Conservation (phyloP, 176 grass and related monocot species). For the Eleusine coracana region DNA sequence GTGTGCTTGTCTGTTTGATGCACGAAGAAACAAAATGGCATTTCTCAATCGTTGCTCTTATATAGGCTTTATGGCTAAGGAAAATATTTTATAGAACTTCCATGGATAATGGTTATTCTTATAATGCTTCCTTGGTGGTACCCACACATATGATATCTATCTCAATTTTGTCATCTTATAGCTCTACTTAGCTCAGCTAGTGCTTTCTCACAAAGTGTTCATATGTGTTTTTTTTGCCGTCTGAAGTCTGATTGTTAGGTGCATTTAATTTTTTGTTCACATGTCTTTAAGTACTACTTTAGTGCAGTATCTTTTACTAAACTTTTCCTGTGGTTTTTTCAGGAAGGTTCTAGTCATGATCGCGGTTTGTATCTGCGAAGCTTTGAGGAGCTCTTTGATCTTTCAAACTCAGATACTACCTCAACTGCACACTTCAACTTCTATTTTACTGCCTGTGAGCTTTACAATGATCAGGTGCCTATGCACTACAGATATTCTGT, state of each 20-base stretch:
- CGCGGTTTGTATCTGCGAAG: constrained; percentile 87
- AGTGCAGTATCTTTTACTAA: constrained; percentile 5
- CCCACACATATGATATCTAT: not conserved
- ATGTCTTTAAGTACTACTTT: constrained; percentile 37
- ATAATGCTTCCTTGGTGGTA: constrained; percentile 29
- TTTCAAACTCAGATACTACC: constrained; percentile 93
- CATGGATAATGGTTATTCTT: not conserved
- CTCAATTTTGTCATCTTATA: not conserved
- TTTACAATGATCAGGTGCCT: constrained; percentile 95
- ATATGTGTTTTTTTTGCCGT: not conserved
- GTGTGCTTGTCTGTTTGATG: not conserved
- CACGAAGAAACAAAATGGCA: not conserved
- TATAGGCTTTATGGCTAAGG: constrained; percentile 2
- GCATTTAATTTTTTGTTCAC: constrained; percentile 32
- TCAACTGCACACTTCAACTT: constrained; percentile 88
- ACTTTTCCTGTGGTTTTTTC: constrained; percentile 43
- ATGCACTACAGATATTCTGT: constrained; percentile 17
- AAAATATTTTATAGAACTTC: constrained; percentile 10
- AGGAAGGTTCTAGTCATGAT: constrained; percentile 98
- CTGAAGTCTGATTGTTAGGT: not conserved
- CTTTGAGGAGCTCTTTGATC: constrained; percentile 97
- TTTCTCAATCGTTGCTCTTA: constrained; percentile 17
- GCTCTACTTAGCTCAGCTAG: constrained; percentile 12
- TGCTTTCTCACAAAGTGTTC: not conserved
- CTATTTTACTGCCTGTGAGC: constrained; percentile 90